Conservation (phyloP, 139 green algal genomes). For the Chlamydomonas sp. region DNA sequence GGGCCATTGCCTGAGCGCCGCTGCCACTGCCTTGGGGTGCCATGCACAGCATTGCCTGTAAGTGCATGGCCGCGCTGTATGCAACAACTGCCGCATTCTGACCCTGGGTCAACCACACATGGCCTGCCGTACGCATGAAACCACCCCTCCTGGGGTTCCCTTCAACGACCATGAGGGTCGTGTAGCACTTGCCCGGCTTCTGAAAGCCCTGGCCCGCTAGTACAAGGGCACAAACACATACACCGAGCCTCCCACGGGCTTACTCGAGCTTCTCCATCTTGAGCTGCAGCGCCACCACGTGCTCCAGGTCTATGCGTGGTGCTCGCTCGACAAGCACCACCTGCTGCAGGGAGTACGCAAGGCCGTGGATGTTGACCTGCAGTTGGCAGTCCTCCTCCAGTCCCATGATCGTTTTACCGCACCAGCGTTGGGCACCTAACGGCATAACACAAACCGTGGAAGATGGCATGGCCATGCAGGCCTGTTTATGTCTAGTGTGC, state of each 20-base stretch:
- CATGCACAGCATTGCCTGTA: neutral
- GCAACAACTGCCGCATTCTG: no score
- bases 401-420: neutral
- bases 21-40: neutral
- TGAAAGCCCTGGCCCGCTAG: neutral
- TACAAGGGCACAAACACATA: neutral
- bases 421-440: conserved; percentile 6
- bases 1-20: neutral
- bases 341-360: neutral
- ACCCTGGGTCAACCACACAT: no score
- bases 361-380: conserved; percentile 5
- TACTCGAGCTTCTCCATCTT: conserved; percentile 8
- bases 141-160: no score
- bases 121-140: no score
- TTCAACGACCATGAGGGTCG: no score
- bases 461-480: neutral
- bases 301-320: neutral
- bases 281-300: neutral
- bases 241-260: conserved; percentile 9
- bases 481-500: neutral
- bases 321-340: conserved; percentile 17
- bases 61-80: no score
- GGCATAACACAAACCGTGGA: neutral
- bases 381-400: neutral
- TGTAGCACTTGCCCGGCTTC: no score